Evolutionary conservation across 306 rosid species (phyloP), one percentile per base, ranked within the genome.

Genomic region (Lithocarpus polystachyus): DNA sequence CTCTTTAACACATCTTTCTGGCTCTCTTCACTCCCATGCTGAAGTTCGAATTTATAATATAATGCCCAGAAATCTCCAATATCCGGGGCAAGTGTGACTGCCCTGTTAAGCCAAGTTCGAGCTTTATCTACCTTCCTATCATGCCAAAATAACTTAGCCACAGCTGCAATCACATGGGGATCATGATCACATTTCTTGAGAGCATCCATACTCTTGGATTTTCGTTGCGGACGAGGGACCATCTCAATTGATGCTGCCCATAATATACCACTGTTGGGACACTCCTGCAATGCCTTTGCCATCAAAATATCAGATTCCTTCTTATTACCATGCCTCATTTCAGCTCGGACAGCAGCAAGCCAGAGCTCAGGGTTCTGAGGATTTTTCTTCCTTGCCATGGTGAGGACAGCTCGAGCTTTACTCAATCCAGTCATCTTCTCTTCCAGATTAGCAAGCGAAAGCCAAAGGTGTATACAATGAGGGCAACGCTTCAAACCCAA

Each of bases 41-140:
- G 98, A 78, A 92, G 88, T 84, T 94, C 98, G 81, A 94, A 92
- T 85, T 94, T 94, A 84, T 92, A 92, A 79, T 83, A 88, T 74
- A 89, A 69, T 1, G 91, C 97, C 98, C 98, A 94, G 82, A 94
- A 92, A 88, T 94, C 98, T 24, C 98, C 98, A 77, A 92, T 51
- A 78, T 94, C 91, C 20, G 98, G 97, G n/a, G 95, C 98, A 29
- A 94, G 90, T 1, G 97, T 92, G 77, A 92, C 96, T 37, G 98
- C 98, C 87, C 96, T 84, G 77, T 92, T 92, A 70, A 92, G 79
- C 97, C 97, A 94, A 74, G 81, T 89, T 83, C 97, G 86, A 70
- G 98, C 98, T 87, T 94, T 94, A 77, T 94, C 97, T 71, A 92
- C 96, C 89, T 92, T 94, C 83, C 98, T 87, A 65, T 94, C 94